Evolutionary conservation across 495 filamentous ascomycete genomes (phyloP).

Genomic region (Glonium stellatum): DNA sequence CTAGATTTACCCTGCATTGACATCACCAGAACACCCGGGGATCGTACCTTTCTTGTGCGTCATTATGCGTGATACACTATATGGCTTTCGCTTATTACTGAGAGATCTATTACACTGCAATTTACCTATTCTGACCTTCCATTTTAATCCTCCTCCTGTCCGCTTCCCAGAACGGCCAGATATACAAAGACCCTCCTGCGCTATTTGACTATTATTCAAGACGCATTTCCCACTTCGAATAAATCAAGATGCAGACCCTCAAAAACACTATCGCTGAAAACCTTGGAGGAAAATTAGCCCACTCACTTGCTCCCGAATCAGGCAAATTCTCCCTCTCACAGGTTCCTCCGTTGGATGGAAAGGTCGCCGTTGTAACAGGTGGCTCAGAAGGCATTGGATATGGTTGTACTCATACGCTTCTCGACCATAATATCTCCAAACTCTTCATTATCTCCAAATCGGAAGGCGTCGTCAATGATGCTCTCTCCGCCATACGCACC

Average conservation of each 20-base stretch:
- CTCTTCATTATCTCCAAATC: conserved; percentile 36
- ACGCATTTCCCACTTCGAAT: neutral
- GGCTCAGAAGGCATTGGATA: conserved; percentile 41
- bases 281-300: conserved; percentile 25
- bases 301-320: conserved; percentile 25
- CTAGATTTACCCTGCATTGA: neutral
- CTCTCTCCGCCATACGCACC: conserved; percentile 42
- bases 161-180: neutral
- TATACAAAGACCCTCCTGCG: neutral
- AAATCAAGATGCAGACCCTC: conserved; percentile 24
- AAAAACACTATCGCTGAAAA: conserved; percentile 37
- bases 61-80: neutral
- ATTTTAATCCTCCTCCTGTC: neutral
- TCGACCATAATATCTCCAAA: conserved; percentile 35
- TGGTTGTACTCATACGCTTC: conserved; percentile 36
- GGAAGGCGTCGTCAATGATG: conserved; percentile 41
- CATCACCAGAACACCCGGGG: neutral
- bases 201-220: neutral
- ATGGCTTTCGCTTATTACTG: neutral
- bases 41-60: neutral
- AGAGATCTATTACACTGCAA: neutral
- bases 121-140: neutral
- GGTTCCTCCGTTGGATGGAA: conserved; percentile 34
- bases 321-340: conserved; percentile 34
- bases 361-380: conserved; percentile 39